Evolutionary conservation across 441 rosid species (phyloP).

Genomic region (Gossypium gossypioides): DNA sequence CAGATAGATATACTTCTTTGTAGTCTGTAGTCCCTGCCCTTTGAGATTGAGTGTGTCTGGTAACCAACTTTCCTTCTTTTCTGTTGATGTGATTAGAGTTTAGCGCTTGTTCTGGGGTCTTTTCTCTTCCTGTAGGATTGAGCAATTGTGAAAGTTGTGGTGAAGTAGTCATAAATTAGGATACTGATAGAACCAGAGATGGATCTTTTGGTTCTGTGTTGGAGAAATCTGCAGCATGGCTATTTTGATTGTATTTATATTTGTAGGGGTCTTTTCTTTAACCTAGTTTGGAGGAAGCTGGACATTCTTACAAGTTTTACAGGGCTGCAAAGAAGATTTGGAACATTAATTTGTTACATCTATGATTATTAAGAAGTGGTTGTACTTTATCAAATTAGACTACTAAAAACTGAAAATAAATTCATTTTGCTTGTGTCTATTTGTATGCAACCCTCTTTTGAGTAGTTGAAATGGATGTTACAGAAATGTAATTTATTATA

Average conservation of each 20-base stretch:
- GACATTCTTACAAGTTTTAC: not conserved
- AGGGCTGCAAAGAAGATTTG: not conserved
- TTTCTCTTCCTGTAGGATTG: not conserved
- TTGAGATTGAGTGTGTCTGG: not conserved
- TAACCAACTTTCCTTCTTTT: not conserved
- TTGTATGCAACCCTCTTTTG: not conserved
- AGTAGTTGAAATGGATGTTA: not conserved
- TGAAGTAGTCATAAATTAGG: not conserved
- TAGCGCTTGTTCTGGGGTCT: not conserved
- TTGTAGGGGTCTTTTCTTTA: not conserved
- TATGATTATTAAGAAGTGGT: not conserved
- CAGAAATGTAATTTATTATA: not conserved
- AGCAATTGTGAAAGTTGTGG: not conserved
- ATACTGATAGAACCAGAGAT: not conserved
- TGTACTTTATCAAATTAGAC: not conserved
- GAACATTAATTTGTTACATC: not conserved
- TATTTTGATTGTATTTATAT: not conserved
- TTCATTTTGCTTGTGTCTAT: not conserved
- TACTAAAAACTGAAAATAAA: not conserved
- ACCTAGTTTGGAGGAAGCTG: not conserved
- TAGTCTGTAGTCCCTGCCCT: not conserved
- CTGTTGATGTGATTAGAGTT: conserved; percentile 1
- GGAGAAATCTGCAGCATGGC: not conserved
- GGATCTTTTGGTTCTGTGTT: not conserved
- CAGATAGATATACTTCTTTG: not conserved